Base-by-base conservation (phyloP, 2,329 filamentous ascomycete species). In the Ascochyta fabae region DNA sequence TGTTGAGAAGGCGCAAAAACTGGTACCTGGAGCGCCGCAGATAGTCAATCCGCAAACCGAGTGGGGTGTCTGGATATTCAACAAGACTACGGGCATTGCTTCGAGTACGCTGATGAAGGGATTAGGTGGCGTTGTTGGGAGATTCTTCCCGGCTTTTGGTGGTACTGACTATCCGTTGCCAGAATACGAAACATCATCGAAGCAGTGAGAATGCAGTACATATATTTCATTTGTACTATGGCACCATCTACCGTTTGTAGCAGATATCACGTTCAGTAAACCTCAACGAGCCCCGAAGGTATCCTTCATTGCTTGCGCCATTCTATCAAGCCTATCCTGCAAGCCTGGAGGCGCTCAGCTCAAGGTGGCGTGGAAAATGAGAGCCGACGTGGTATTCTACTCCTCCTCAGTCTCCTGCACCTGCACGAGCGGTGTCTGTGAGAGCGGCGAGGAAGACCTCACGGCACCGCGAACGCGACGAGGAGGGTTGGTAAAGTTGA, bases 21-120 rank as follows among this genome's bases (percentile, higher is more conserved):
- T 72, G 1, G 36, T 64, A 10, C 66, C 65, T 4, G 70, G 70
- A 1, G 61, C 62, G 4, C 68, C 69, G 12, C 63, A 67, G 16
- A 39, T 68, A 12, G 59, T 57, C 0, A 69, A 66, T 41, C 70
- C 70, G 13, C 67, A 69, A 39, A 71, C 58, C 1, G 58, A 52
- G 7, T 68, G 59, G 60, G 69, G 67, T 0, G 52, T 73, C 3
- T 50, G 44, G 19, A 19, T 66, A 2, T 48, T 70, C 22, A 64
- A 65, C 34, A 55, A 56, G 3, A 31, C 60, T 4, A 56, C 56
- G n/a, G 63, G 67, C 0, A 26, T 65, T 6, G 26, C 65, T 10
- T 59, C 61, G n/a, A 58, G 58, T 46, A 50, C 54, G 2, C 46
- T 59, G 16, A 36, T 60, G 22, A 57, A 56, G 13, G 36, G 22